Base-by-base conservation (phyloP, 176 grass and related monocot genomes). In the Rhynchospora tenuis region DNA sequence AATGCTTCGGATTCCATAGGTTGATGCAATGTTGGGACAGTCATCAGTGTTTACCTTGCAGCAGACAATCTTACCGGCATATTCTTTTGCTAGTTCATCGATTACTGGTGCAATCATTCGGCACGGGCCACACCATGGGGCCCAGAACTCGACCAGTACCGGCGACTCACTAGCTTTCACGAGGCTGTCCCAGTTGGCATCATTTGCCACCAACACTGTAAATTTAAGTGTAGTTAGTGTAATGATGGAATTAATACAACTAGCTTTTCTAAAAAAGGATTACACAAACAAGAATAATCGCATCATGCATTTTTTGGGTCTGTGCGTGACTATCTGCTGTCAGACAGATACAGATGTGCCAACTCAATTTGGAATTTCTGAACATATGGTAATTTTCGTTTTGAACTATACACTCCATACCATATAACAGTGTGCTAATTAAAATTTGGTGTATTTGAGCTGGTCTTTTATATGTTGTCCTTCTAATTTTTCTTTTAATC, bases 81-180 rank as follows among this genome's bases (percentile, higher is more conserved):
- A 99, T 7, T 99, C 88, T 84, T 93, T 93, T 14, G 96, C 96
- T 70, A 99, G 85, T 67, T 99, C 96, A 42, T 93, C 89, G 57
- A 95, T 93, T 81, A 95, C 84, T 85, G 96, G 96, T 33, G 90
- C 91, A 47, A 99, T 95, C 96, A 95, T 95, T 84, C 89, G 67
- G 91, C 96, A 99, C 9, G 93, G 96, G 7, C 96, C 96, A 80
- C 96, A 99, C 96, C 96, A 99, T 74, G 96, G 96, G 27, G 96
- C 96, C 96, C 96, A 99, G 83, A 99, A 99, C 57, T 99, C 96
- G 55, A 99, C 96, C 83, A 99, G 88, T 73, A 95, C 96, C 45
- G 96, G 96, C 60, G 88, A 46, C 45, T 91, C 87, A 80, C 88
- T 89, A 42, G 29, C 87, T 1, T 90, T 67, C 51, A 97, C 94